Conservation (phyloP, 2,329 filamentous ascomycete species). For the Juglanconis oblonga region DNA sequence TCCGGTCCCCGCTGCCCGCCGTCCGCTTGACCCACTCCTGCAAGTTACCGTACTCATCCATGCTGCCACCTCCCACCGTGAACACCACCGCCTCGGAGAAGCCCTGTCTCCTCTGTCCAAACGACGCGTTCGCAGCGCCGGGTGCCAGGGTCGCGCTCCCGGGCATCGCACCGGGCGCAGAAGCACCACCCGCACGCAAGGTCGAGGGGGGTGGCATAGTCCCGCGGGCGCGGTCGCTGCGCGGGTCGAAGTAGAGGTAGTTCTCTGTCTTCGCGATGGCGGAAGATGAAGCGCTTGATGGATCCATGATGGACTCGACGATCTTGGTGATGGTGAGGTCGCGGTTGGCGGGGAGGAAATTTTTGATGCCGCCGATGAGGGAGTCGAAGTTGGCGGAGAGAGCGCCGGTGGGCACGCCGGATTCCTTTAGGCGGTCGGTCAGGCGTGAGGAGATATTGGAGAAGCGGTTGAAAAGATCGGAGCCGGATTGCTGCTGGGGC, state of each 20-base stretch:
- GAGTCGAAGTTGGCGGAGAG: constrained; percentile 83
- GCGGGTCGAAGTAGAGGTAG: constrained; percentile 95
- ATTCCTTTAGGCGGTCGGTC: constrained; percentile 91
- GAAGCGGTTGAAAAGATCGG: constrained; percentile 90
- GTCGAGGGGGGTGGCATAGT: constrained; percentile 80
- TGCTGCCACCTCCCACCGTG: constrained; percentile 90
- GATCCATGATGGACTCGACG: constrained; percentile 97
- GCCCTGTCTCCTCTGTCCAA: constrained; percentile 85
- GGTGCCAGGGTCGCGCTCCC: constrained; percentile 42
- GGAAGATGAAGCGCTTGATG: constrained; percentile 80
- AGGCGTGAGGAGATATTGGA: constrained; percentile 87
- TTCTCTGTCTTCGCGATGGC: constrained; percentile 95
- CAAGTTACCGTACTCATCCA: constrained; percentile 98
- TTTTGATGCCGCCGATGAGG: constrained; percentile 93
- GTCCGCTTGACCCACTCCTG: constrained; percentile 92
- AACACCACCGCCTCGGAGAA: constrained; percentile 93
- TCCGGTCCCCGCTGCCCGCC: constrained; percentile 52
- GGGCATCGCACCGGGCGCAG: constrained; percentile 31
- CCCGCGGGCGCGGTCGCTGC: constrained; percentile 87
- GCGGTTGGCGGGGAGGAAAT: constrained; percentile 93
- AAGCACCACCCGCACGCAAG: constrained; percentile 39
- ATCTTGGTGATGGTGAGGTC: constrained; percentile 97
- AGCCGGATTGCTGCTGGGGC: constrained; percentile 57
- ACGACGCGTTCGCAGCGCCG: constrained; percentile 73
- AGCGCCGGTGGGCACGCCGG: constrained; percentile 68